These are phyloP conservation scores for Oryza officinalis DNA, from an alignment of 176 grass and related monocot species.

Conservation along the genomic window DNA sequence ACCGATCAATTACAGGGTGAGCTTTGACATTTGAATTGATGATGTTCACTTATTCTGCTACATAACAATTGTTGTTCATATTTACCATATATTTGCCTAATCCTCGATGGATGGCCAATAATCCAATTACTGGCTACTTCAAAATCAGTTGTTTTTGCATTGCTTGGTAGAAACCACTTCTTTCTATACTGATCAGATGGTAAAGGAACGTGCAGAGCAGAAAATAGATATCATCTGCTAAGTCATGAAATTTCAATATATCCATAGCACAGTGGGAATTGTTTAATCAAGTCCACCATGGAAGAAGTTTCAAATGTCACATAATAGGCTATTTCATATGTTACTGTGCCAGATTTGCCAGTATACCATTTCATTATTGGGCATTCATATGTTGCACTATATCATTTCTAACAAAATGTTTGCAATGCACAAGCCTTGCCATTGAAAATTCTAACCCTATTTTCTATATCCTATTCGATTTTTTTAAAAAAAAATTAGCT, in stretches of 20 bases:
- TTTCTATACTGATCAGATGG: not conserved
- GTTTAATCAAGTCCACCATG: not conserved
- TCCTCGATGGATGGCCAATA: not conserved
- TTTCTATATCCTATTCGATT: not conserved
- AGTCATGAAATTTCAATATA: not conserved
- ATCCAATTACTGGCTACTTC: not conserved
- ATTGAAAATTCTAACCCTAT: not conserved
- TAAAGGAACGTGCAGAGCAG: not conserved
- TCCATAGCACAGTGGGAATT: not conserved
- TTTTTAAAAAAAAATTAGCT: not conserved
- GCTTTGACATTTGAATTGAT: conserved; percentile 40
- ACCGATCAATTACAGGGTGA: conserved; percentile 55
- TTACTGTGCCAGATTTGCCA: too few species aligned
- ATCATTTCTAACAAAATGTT: conserved; percentile 3
- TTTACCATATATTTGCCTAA: not conserved
- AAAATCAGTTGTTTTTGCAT: not conserved
- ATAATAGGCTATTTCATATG: not conserved
- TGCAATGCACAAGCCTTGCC: not conserved
- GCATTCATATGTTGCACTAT: not conserved
- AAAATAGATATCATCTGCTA: not conserved
- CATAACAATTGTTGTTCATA: not conserved
- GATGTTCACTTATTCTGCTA: not conserved
- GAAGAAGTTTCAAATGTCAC: not conserved
- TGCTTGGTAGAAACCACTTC: not conserved
- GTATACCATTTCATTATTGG: not conserved